phyloP scores from a whole-genome alignment of 352 stramenopile species.

The Phytophthora nicotianae region DNA sequence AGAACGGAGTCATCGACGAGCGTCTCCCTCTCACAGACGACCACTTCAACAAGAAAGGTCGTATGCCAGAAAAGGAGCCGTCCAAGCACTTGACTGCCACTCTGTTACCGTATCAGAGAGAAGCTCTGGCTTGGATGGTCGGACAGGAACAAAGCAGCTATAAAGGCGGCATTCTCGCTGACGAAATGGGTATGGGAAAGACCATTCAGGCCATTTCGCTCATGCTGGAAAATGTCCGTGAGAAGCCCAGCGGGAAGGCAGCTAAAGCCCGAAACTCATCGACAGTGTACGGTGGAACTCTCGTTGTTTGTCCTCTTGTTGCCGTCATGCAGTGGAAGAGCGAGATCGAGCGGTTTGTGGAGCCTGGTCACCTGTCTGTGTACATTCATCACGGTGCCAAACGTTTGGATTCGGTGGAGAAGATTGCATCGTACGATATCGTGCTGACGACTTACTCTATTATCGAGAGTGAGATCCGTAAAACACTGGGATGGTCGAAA shows the following conservation, averaged over 20 bases:
- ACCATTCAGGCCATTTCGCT: constrained; percentile 97
- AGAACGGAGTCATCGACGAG: constrained; percentile 65
- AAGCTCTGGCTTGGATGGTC: constrained; percentile 96
- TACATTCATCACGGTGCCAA: constrained; percentile 97
- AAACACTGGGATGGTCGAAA: constrained; percentile 75
- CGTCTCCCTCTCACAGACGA: constrained; percentile 67
- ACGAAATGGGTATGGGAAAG: constrained; percentile 99
- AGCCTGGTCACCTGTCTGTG: constrained; percentile 90
- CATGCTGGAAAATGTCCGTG: constrained; percentile 93
- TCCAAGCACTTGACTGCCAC: constrained; percentile 80
- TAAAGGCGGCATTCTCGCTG: constrained; percentile 95
- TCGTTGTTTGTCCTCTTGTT: constrained; percentile 98
- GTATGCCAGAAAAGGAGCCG: constrained; percentile 72
- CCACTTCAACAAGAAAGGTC: constrained; percentile 73
- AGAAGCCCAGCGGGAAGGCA: constrained; percentile 24
- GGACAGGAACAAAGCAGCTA: constrained; percentile 92
- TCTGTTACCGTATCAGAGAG: constrained; percentile 98
- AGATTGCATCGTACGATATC: constrained; percentile 96
- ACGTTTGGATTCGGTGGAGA: constrained; percentile 55
- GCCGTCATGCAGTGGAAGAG: constrained; percentile 95
- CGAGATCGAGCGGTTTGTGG: constrained; percentile 94
- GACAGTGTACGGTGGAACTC: constrained; percentile 78
- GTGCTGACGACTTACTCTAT: constrained; percentile 99
- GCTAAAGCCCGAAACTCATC: constrained; percentile 11
- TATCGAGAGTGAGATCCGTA: constrained; percentile 91